A percentile compares a stretch with the other conserved stretches of the same genome.
phyloP scores from a whole-genome alignment of 2,329 filamentous ascomycete genomes.

The Aspergillus vadensis region DNA sequence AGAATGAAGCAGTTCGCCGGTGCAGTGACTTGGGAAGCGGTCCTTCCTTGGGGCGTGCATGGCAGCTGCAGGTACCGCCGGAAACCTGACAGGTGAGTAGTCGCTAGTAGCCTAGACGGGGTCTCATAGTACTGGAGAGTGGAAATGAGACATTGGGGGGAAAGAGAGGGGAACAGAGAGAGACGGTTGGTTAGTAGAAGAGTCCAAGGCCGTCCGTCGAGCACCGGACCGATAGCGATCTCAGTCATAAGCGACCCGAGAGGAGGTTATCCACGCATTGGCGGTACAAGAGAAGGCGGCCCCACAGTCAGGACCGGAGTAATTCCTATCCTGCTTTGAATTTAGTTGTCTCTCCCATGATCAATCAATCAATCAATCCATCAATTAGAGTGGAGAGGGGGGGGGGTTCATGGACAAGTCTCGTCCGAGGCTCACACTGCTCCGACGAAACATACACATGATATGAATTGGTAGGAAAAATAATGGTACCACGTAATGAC shows the following conservation, averaged over 20 bases:
- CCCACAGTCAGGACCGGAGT: constrained; percentile 2
- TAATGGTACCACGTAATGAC: too few relatives aligned
- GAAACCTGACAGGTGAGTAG: constrained; percentile 2
- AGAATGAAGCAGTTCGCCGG: constrained; percentile 4
- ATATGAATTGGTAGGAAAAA: too few relatives aligned
- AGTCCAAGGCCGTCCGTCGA: too few relatives aligned
- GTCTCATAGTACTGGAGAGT: not conserved
- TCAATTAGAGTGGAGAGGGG: not conserved
- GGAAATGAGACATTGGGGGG: not conserved
- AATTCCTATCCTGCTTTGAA: constrained; percentile 5
- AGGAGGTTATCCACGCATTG: not conserved
- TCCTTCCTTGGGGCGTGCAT: constrained; percentile 15
- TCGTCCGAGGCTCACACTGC: not conserved
- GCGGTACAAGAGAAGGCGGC: not conserved
- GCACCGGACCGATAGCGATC: not conserved
- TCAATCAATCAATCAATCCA: not conserved
- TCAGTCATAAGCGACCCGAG: not conserved
- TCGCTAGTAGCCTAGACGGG: constrained; percentile 3
- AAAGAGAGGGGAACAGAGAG: not conserved
- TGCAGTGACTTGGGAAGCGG: not conserved
- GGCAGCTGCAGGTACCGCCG: constrained; percentile 25
- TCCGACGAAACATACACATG: not conserved
- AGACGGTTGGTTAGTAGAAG: too few relatives aligned
- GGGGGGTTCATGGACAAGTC: not conserved
- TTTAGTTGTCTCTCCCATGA: not conserved